Percentiles rank a stretch among this genome's conserved stretches.
Conservation (phyloP, 495 filamentous ascomycete species). For the Bathelium albidoporum region DNA sequence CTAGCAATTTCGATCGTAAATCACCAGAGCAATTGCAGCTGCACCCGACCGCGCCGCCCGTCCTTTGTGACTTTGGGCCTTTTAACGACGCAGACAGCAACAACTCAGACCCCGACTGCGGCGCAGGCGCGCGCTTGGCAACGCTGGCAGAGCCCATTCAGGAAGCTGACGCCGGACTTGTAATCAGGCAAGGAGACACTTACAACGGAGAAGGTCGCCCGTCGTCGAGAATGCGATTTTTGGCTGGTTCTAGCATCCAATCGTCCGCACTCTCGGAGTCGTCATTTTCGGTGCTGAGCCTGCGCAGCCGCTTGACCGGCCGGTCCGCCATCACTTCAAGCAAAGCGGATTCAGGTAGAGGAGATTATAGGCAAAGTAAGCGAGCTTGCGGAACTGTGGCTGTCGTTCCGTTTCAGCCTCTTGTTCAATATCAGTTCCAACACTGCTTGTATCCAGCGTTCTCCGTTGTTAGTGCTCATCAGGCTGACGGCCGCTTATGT, state of each 20-base stretch:
- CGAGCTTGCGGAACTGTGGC: background rate
- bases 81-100: background rate
- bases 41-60: constrained; percentile 2
- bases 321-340: constrained; percentile 17
- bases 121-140: background rate
- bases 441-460: background rate
- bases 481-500: background rate
- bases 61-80: background rate
- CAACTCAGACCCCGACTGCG: constrained; percentile 2
- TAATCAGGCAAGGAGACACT: background rate
- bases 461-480: background rate
- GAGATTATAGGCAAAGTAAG: background rate
- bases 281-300: constrained; percentile 38
- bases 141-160: background rate
- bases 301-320: constrained; percentile 35
- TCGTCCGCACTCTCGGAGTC: constrained; percentile 29
- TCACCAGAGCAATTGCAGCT: background rate
- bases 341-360: background rate
- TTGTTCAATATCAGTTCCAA: background rate
- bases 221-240: background rate
- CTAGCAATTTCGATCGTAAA: background rate
- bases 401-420: background rate
- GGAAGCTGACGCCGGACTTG: background rate
- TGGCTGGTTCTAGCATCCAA: constrained; percentile 19
- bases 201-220: background rate